phyloP scores from a whole-genome alignment of 2,329 filamentous ascomycete species.

The Immersiporthe knoxdaviesiana region DNA sequence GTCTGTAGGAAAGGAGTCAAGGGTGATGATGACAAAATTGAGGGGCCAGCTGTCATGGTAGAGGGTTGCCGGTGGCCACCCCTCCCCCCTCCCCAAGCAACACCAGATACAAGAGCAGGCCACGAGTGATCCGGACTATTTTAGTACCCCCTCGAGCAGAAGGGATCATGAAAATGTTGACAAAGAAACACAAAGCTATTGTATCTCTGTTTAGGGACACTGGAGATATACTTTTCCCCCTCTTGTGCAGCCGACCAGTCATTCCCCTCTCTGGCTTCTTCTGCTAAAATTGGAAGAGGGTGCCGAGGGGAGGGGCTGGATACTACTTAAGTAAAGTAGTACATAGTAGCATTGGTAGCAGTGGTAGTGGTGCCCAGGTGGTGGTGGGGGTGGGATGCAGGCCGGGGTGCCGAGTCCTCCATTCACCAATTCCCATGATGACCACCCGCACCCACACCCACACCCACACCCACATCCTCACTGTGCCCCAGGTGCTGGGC shows the following conservation, averaged over 20 bases:
- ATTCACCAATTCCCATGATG: constrained; percentile 7
- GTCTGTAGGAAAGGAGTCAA: background rate
- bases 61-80: background rate
- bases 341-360: too few relatives aligned
- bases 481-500: constrained; percentile 1
- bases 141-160: background rate
- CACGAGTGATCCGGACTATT: background rate
- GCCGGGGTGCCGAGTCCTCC: background rate
- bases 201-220: background rate
- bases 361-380: background rate
- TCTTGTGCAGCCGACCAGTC: background rate
- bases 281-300: background rate
- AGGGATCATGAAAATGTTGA: background rate
- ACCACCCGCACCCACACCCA: background rate
- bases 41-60: constrained; percentile 12
- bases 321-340: background rate
- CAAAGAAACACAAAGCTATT: background rate
- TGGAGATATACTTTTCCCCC: background rate
- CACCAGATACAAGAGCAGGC: background rate
- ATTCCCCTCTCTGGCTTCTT: background rate
- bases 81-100: background rate
- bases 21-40: constrained; percentile 9
- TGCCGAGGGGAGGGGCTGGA: too few relatives aligned
- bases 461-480: background rate
- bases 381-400: background rate